Percentiles rank a stretch among this genome's conserved stretches.
Conservation (phyloP, 2,329 filamentous ascomycete species). For the Penicillium sp. region DNA sequence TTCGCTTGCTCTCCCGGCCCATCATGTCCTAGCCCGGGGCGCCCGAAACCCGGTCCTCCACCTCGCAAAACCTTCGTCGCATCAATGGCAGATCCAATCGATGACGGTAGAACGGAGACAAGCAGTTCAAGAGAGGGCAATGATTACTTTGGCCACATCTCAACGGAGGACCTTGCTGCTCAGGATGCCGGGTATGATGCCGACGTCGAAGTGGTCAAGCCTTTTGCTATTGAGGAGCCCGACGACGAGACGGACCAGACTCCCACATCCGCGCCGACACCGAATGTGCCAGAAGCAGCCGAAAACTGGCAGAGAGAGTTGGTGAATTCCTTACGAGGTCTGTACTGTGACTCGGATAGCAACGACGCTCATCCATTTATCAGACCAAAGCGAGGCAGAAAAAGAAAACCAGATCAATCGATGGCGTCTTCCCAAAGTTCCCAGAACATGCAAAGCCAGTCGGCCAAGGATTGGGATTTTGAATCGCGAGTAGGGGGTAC, state of each 20-base stretch:
- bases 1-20: constrained; percentile 2
- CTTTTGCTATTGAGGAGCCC: constrained; percentile 38
- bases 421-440: not conserved
- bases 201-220: constrained; percentile 30
- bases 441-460: not conserved
- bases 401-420: constrained; percentile 29
- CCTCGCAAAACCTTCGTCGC: constrained; percentile 6
- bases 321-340: constrained; percentile 28
- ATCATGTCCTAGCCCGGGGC: constrained; percentile 5
- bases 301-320: constrained; percentile 33
- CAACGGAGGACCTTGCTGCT: constrained; percentile 23
- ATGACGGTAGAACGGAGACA: not conserved
- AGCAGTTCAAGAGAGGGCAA: not conserved
- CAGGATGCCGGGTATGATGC: constrained; percentile 29
- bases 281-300: constrained; percentile 20
- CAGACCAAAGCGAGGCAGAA: constrained; percentile 27
- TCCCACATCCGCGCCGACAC: constrained; percentile 14
- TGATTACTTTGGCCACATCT: constrained; percentile 16
- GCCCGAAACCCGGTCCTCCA: constrained; percentile 10
- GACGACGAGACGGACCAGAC: constrained; percentile 23
- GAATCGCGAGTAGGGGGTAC: not conserved
- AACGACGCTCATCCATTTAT: constrained; percentile 9
- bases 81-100: not conserved
- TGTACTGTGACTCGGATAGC: constrained; percentile 28
- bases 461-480: constrained; percentile 2